Evolutionary conservation across 352 stramenopile genomes (phyloP), one percentile per base, ranked within the genome.

Genomic region (Phytophthora sansomeana): DNA sequence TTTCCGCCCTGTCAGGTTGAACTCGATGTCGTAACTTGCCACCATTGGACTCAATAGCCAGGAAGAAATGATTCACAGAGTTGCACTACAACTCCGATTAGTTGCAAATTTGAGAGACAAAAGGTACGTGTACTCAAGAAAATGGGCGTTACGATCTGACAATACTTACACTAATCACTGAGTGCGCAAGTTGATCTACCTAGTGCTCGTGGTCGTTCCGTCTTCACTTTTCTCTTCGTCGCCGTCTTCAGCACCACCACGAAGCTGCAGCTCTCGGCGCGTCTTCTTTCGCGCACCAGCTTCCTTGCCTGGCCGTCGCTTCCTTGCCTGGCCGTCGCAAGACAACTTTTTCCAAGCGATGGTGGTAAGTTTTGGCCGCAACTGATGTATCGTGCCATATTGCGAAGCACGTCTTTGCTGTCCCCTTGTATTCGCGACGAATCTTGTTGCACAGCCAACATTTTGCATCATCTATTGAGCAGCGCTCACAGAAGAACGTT

Each of bases 1-100:
- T 7, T 60, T 35, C 9, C 7, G 1, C 28, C 10, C 28, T 3
- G 3, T 5, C 3, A n/a, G 3, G 7, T 6, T 1, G 11, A 32
- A 60, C 33, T n/a, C n/a, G n/a, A n/a, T n/a, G 53, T 51, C 41
- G 53, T 52, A 60, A 60, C 28, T 60, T 50, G 52, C 53, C 28
- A 46, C 10, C n/a, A n/a, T n/a, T n/a, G 3, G 49, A n/a, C 5
- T 13, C 28, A 28, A 54, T 26, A 36, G 10, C n/a, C n/a, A n/a
- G n/a, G n/a, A n/a, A n/a, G n/a, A n/a, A n/a, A n/a, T n/a, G n/a
- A n/a, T n/a, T n/a, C n/a, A n/a, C n/a, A n/a, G n/a, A n/a, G n/a
- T n/a, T 29, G 47, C 28, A 39, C 33, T 29, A 21, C n/a, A n/a
- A 56, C 9, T 41, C 13, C 19, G 46, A 26, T 16, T 6, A 13